Conservation (phyloP, 2,329 filamentous ascomycete genomes). For the Claviceps pazoutovae region DNA sequence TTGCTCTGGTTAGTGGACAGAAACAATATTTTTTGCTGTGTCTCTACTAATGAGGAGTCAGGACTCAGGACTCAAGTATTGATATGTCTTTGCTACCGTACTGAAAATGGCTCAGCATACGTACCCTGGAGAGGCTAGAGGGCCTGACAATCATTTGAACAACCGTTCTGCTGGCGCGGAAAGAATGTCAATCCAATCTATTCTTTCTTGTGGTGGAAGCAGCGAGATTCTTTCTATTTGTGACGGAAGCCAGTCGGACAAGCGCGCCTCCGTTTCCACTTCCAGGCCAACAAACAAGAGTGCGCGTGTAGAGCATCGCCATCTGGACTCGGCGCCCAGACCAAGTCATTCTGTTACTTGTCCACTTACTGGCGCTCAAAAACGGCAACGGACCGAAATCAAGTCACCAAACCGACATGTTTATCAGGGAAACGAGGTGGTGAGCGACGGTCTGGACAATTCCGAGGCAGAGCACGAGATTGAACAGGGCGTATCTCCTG, state of each 20-base stretch:
- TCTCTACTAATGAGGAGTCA: not conserved
- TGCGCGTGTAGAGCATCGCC: not conserved
- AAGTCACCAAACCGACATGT: not conserved
- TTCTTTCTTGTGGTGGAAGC: not conserved
- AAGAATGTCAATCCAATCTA: not conserved
- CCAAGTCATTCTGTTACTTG: no score
- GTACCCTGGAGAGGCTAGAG: not conserved
- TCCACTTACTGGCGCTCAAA: not conserved
- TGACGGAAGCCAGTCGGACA: not conserved
- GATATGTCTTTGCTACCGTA: not conserved
- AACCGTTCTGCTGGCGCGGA: not conserved
- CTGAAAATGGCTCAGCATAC: not conserved
- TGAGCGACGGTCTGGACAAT: not conserved
- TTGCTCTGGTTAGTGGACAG: not conserved
- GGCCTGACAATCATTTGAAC: not conserved
- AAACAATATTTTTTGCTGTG: not conserved
- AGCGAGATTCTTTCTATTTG: not conserved
- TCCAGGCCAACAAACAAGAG: not conserved
- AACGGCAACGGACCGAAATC: not conserved
- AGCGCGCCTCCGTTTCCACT: not conserved
- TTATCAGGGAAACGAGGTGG: not conserved
- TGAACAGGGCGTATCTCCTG: not conserved
- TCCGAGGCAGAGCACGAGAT: not conserved
- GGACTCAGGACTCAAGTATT: not conserved
- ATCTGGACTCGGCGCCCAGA: not conserved